Evolutionary conservation across 257 asterid species (phyloP).

Genomic region (Przewalskia tangutica): DNA sequence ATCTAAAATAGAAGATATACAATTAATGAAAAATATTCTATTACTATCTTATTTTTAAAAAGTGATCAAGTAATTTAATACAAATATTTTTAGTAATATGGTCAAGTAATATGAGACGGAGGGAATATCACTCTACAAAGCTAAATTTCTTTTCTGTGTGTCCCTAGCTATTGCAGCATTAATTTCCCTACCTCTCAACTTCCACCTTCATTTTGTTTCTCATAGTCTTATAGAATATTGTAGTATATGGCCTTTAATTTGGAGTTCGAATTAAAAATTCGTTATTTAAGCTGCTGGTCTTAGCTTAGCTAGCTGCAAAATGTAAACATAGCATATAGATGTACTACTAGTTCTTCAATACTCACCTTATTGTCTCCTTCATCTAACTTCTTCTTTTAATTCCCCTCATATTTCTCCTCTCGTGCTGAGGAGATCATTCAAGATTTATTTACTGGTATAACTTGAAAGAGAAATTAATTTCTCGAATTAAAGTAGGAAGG

Average conservation of each 20-base stretch:
- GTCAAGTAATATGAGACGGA: too few relatives aligned
- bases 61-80: too few relatives aligned
- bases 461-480: too few relatives aligned
- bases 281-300: neutral
- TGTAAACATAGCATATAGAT: neutral
- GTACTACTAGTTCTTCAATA: neutral
- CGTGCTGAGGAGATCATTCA: too few relatives aligned
- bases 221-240: neutral
- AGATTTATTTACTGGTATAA: too few relatives aligned
- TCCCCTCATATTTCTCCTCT: too few relatives aligned
- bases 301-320: neutral
- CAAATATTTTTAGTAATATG: too few relatives aligned
- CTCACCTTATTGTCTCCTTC: neutral
- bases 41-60: too few relatives aligned
- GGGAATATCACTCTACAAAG: neutral
- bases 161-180: neutral
- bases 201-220: neutral
- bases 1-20: too few relatives aligned
- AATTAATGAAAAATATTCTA: too few relatives aligned
- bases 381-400: neutral
- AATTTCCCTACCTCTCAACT: constrained; percentile 2
- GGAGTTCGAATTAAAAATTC: neutral
- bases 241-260: neutral
- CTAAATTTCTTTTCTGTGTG: neutral
- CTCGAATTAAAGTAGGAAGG: too few relatives aligned